A percentile compares a stretch with the other conserved stretches of the same genome.
phyloP scores from a whole-genome alignment of 2,329 filamentous ascomycete genomes.

The Xylariaceae sp. region DNA sequence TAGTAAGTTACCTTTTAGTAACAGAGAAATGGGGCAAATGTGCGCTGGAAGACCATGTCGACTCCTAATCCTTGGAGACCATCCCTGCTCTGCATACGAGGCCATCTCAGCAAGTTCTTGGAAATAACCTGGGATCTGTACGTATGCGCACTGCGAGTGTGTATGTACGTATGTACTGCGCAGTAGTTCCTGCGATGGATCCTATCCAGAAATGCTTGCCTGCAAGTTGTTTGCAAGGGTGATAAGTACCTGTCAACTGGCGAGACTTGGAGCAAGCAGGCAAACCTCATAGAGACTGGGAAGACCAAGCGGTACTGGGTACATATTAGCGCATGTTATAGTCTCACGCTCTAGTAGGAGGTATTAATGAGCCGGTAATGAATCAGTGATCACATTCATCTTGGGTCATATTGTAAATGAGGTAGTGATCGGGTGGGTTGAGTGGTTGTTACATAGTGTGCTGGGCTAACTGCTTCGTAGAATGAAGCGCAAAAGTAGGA shows the following conservation, averaged over 20 bases:
- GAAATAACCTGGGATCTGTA: neutral
- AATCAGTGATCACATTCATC: neutral
- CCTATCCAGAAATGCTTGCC: slow-evolving; percentile 13
- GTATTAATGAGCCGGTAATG: no score
- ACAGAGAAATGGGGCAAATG: slow-evolving; percentile 13
- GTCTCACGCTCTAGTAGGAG: neutral
- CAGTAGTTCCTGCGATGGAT: slow-evolving; percentile 21
- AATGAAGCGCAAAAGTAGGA: neutral
- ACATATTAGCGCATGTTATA: neutral
- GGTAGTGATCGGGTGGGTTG: neutral
- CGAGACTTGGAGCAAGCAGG: neutral
- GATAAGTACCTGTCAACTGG: neutral
- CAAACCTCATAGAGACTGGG: neutral
- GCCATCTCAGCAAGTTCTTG: neutral
- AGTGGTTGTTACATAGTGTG: no score
- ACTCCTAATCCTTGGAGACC: slow-evolving; percentile 16
- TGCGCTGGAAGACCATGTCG: slow-evolving; percentile 9
- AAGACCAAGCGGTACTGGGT: neutral
- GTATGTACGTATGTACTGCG: no score
- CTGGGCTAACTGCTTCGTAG: neutral
- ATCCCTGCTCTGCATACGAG: neutral
- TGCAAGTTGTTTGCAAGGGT: neutral
- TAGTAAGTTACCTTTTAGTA: slow-evolving; percentile 29
- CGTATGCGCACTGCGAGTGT: no score
- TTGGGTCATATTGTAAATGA: neutral